Conservation (phyloP, 2,329 filamentous ascomycete genomes). For the Ilyonectria robusta region DNA sequence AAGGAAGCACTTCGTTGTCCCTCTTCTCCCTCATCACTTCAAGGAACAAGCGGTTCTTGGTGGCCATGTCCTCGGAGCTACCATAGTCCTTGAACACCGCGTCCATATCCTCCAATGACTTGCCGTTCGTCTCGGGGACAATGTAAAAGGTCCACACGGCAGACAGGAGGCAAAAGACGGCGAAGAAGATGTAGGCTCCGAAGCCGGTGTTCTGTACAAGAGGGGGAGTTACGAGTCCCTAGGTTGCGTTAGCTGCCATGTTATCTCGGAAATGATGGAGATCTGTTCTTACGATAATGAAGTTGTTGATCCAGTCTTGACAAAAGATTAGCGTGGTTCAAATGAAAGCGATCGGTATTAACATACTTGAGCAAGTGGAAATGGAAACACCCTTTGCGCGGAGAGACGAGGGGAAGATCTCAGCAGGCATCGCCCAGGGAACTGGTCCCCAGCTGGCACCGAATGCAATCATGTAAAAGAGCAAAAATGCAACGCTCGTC, state of each 20-base stretch:
- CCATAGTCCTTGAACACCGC: slow-evolving; percentile 45
- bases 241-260: slow-evolving; percentile 3
- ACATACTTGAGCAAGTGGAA: slow-evolving; percentile 65
- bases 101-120: slow-evolving; percentile 68
- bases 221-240: slow-evolving; percentile 67
- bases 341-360: rapidly evolving
- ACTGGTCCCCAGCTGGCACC: slow-evolving; percentile 71
- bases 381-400: slow-evolving; percentile 75
- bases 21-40: slow-evolving; percentile 29
- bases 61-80: slow-evolving; percentile 26
- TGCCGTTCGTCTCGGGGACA: slow-evolving; percentile 69
- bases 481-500: slow-evolving; percentile 48
- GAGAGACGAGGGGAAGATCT: slow-evolving; percentile 74
- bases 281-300: slow-evolving; percentile 61
- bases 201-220: slow-evolving; percentile 56
- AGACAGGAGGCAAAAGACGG: slow-evolving; percentile 69
- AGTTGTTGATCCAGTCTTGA: slow-evolving; percentile 72
- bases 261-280: not conserved
- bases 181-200: slow-evolving; percentile 72
- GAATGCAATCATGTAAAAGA: slow-evolving; percentile 72
- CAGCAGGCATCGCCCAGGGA: slow-evolving; percentile 63
- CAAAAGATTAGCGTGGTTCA: not conserved
- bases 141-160: slow-evolving; percentile 64
- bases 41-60: slow-evolving; percentile 28
- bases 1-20: not conserved